Base-by-base conservation (phyloP, 2,329 filamentous ascomycete genomes). In the Rugonectria rugulosa region DNA sequence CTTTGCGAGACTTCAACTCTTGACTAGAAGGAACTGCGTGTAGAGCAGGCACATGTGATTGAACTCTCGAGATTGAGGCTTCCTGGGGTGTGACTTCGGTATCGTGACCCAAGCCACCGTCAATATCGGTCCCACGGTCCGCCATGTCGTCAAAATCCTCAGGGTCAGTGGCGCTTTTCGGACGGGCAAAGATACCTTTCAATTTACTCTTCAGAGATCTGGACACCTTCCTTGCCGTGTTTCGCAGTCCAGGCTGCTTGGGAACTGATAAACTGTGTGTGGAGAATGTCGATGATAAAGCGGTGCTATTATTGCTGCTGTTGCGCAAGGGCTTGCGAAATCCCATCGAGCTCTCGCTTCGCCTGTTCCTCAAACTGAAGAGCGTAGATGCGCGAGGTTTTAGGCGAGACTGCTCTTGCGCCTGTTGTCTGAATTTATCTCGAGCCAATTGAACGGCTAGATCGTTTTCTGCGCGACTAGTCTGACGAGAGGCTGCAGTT, bases 211-310 rank as follows among this genome's bases (percentile, higher is more conserved):
- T 88, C 32, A 92, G 65, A 0, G 81, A 83, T 14, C 77, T 80
- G 0, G 88, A 90, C 12, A 86, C 83, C 26, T 85, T 86, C 20
- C 88, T 79, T 10, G 84, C 82, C 45, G 81, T 86, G 24, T 75
- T 73, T 40, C 77, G 79, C 23, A 87, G 62, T 4, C 69, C 67
- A 7, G 62, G 56, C 9, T 67, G 66, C 46, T 70, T 75, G 5
- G 64, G 48, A 4, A 63, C 7, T 7, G 66, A 56, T 5, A 65
- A 45, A 3, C 58, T 63, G 9, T 66, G 57, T 2, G 60, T 62
- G 6, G 71, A 72, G 60, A 64, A 67, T 5, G 61, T 68, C 11
- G 61, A 75, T 19, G 71, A 70, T 9, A 73, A 59, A 36, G 68
- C 72, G 19, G 70, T 70, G 36, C 70, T 74, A 52, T 67, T 60